These are phyloP conservation scores for Xylariaceae sp. DNA, from an alignment of 2,329 filamentous ascomycete genomes.

Conservation along the genomic window DNA sequence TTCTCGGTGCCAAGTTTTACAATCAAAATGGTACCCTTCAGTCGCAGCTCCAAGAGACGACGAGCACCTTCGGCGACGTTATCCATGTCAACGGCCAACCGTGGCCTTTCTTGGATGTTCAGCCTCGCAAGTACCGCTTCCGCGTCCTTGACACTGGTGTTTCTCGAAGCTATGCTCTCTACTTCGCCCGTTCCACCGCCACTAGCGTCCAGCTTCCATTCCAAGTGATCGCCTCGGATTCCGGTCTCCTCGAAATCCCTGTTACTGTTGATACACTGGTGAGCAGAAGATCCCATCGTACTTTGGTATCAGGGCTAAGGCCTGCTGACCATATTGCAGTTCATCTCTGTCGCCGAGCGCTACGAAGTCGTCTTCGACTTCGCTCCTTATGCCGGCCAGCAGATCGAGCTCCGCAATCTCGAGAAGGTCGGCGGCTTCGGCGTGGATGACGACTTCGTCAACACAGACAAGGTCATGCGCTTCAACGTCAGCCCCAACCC, in stretches of 20 bases:
- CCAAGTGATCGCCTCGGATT: conserved; percentile 60
- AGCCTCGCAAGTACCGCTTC: conserved; percentile 66
- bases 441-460: conserved; percentile 54
- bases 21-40: conserved; percentile 55
- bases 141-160: conserved; percentile 58
- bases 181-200: conserved; percentile 47
- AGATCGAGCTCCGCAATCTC: conserved; percentile 48
- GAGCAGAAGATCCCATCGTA: neutral
- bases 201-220: conserved; percentile 48
- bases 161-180: conserved; percentile 54
- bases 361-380: conserved; percentile 66
- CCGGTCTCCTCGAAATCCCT: conserved; percentile 55
- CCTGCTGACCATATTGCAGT: conserved; percentile 38
- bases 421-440: conserved; percentile 44
- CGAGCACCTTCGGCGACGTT: conserved; percentile 60
- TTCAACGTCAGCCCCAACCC: conserved; percentile 52
- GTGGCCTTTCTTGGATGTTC: conserved; percentile 64
- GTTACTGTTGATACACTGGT: conserved; percentile 37
- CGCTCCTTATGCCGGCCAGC: conserved; percentile 52
- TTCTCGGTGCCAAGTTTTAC: conserved; percentile 58
- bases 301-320: conserved; percentile 42
- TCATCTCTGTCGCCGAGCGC: conserved; percentile 60
- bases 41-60: conserved; percentile 50
- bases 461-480: conserved; percentile 58
- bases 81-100: conserved; percentile 65